Evolutionary conservation across 164 flowering plant genomes (phyloP), one percentile per base, ranked within the genome.

Genomic region (Santalum album): DNA sequence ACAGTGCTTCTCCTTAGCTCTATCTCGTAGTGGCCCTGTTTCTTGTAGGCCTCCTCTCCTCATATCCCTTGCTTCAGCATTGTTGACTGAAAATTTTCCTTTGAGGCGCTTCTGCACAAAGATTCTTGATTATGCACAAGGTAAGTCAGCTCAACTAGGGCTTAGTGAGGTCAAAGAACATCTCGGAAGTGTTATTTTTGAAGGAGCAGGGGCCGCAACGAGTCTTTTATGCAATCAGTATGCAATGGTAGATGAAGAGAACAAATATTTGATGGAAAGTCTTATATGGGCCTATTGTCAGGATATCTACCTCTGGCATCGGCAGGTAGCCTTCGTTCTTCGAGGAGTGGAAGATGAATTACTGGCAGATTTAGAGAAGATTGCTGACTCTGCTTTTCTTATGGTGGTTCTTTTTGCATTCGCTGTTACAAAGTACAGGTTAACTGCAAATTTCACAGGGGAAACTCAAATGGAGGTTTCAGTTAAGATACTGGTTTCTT

Each of bases 311-410:
- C 59, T 54, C 10, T 72, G 76, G 50, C 96, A 82, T 47, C 66
- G 90, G 19, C 70, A 53, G 32, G 73, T 71, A 16, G 72, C 74
- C 60, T 63, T 86, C 58, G 1, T 77, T 47, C 83, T 84, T 60
- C 62, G 60, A 40, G 78, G 69, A 39, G 62, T 26, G 42, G 62
- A 60, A 44, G 77, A 72, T 46, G 73, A 69, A 32, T 51, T 87
- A 49, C 81, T 90, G 24, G 60, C 36, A 36, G 75, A 77, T 61
- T 44, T 94, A 49, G 99, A 90, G 72, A 94, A 84, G 65, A 80
- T 94, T 58, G 86, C 95, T 1, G 95, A 87, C 70, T 75, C 96
- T 57, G 80, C 89, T 59, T 94, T 90, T 59, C 90, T 94, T 51
- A 90, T 86, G 99, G 76, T 84, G 54, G 92, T 94, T 9, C 67